Evolutionary conservation across 768 basidiomycete genomes (phyloP).

Genomic region (Lentinula sp.): DNA sequence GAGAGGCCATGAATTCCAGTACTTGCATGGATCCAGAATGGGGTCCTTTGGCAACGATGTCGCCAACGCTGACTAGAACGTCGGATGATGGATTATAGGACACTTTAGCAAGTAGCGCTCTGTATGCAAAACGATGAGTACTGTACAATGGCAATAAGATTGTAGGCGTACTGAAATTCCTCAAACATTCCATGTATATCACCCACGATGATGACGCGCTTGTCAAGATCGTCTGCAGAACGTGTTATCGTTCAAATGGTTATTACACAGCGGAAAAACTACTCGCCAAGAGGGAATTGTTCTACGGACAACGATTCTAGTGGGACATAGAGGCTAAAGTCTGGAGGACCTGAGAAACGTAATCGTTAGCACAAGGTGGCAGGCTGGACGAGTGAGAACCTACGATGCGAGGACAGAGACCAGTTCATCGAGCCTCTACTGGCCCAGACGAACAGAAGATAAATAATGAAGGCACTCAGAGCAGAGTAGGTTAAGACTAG

Average conservation of each 20-base stretch:
- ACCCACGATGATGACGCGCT: conserved; percentile 72
- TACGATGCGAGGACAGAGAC: not conserved
- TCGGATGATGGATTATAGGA: conserved; percentile 58
- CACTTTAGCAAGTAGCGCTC: conserved; percentile 56
- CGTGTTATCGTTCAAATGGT: not conserved
- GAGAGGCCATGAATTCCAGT: conserved; percentile 54
- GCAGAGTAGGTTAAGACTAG: not conserved
- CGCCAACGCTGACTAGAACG: conserved; percentile 77
- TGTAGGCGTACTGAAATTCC: conserved; percentile 52
- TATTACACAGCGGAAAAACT: not conserved
- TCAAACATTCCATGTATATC: conserved; percentile 84
- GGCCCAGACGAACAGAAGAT: not conserved
- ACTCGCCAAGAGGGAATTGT: conserved; percentile 52
- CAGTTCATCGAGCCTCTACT: not conserved
- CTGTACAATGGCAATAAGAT: not conserved
- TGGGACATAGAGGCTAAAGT: conserved; percentile 47
- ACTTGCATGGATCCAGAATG: conserved; percentile 55
- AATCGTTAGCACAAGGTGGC: not conserved
- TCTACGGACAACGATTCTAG: conserved; percentile 35
- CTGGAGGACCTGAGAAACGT: conserved; percentile 24
- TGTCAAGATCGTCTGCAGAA: conserved; percentile 38
- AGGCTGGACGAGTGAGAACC: not conserved
- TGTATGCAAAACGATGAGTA: conserved; percentile 20
- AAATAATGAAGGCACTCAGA: not conserved
- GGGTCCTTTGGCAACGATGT: conserved; percentile 69